Percentiles rank a stretch among this genome's conserved stretches.
Conservation (phyloP, 805 yeast species). For the Yarrowia sp. region DNA sequence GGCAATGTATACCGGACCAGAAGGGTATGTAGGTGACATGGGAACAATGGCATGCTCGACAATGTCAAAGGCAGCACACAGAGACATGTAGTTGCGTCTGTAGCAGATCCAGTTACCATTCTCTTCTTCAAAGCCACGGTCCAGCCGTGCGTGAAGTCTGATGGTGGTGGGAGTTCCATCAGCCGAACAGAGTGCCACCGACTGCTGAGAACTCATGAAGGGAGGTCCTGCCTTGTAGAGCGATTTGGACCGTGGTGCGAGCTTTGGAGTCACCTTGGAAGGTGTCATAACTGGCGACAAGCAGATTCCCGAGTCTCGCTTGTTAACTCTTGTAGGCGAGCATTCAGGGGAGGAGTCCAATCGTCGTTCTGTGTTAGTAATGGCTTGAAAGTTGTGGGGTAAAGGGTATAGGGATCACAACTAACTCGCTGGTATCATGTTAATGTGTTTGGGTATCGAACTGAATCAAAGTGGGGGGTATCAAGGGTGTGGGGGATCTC, state of each 20-base stretch:
- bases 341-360: conserved; percentile 13
- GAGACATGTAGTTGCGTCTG: conserved; percentile 38
- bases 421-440: conserved; percentile 31
- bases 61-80: conserved; percentile 37
- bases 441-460: conserved; percentile 3
- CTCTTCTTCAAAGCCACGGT: conserved; percentile 39
- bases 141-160: conserved; percentile 31
- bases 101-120: conserved; percentile 39
- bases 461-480: conserved; percentile 22
- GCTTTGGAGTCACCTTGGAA: neutral
- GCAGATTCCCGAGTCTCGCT: conserved; percentile 5
- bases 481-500: neutral
- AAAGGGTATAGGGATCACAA: neutral
- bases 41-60: conserved; percentile 30
- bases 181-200: neutral
- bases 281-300: conserved; percentile 7
- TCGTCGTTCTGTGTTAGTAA: conserved; percentile 34
- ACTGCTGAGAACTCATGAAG: neutral
- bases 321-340: neutral
- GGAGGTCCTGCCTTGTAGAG: conserved; percentile 32
- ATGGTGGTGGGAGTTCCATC: conserved; percentile 18
- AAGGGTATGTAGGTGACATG: neutral
- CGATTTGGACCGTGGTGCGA: conserved; percentile 34
- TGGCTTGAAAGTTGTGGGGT: neutral
- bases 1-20: conserved; percentile 22